Percentiles rank a stretch among this genome's conserved stretches.
Evolutionary conservation across 2,329 filamentous ascomycete species (phyloP).

Genomic region (Dothiorella sarmentorum): DNA sequence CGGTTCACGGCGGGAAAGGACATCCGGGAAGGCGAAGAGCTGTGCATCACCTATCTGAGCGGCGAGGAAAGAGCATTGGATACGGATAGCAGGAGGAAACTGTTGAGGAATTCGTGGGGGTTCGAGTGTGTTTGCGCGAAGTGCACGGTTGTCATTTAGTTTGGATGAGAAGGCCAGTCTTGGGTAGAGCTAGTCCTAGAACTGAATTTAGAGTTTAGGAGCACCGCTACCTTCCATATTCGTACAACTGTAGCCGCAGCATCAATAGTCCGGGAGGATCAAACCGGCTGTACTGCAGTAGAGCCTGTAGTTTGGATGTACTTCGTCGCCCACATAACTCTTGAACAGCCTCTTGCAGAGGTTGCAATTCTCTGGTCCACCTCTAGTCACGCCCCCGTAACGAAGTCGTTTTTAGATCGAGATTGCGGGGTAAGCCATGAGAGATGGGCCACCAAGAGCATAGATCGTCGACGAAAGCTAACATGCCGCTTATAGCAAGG

Average conservation of each 20-base stretch:
- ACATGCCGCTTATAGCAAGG: not conserved
- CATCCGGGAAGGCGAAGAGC: constrained; percentile 39
- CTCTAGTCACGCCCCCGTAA: no score
- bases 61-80: constrained; percentile 44
- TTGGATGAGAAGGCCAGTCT: not conserved
- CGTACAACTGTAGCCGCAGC: not conserved
- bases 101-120: constrained; percentile 43
- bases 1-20: constrained; percentile 37
- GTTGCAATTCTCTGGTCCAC: no score
- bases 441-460: not conserved
- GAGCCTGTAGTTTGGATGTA: no score
- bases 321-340: no score
- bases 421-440: not conserved
- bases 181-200: not conserved
- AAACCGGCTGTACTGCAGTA: no score
- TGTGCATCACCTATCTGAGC: constrained; percentile 49
- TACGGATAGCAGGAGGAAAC: constrained; percentile 35
- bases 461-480: not conserved
- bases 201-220: not conserved
- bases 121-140: constrained; percentile 44
- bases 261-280: not conserved
- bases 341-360: no score
- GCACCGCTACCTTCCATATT: not conserved
- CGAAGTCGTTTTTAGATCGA: no score
- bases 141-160: constrained; percentile 28